Base-by-base conservation (phyloP, 768 basidiomycete species). In the Cystoderma amianthinum region DNA sequence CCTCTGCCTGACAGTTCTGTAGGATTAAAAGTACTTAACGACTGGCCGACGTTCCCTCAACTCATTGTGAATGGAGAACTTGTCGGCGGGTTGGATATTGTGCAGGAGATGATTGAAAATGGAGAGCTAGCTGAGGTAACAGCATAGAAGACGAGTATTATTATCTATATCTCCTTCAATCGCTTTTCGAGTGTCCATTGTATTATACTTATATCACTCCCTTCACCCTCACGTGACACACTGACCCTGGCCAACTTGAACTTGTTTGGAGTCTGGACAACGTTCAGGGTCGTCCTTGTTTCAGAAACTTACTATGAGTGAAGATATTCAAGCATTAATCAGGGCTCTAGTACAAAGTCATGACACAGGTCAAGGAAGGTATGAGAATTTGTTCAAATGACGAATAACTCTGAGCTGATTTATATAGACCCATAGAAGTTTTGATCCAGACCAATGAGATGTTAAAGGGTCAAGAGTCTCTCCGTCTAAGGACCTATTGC, bases 31-130 rank as follows among this genome's bases (percentile, higher is more conserved):
- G 75, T 69, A 46, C 55, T 90, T 45, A 94, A 94, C 54, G 75
- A 92, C 45, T 94, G 91, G 91, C 91, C 91, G 0, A 95, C 87
- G 3, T 90, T 76, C 66, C 87, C 88, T 2, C 88, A 91, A 56
- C 68, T 95, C 16, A 85, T 93, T 48, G 69, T 92, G 38, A 79
- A 88, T 2, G 94, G 96, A 16, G 91, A 97, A 58, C 72, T 99
- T 13, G 81, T 96, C 12, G 95, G 95, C n/a, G 95, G 95, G 3
- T 63, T 98, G 39, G 95, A 99, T 57, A 82, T 98, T 39, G 76
- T 94, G 17, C 76, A 80, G 58, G 95, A 97, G 65, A 86, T 94
- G 86, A 76, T 75, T 11, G 76, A 83, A 22, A 82, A 56, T 44
- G 90, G 84, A 16, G 93, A 96, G 62, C 74, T 94, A 44, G 58